Percentiles rank a stretch among this genome's conserved stretches.
Evolutionary conservation across 768 basidiomycete species (phyloP).

Genomic region (Kwoniella heveanensis): DNA sequence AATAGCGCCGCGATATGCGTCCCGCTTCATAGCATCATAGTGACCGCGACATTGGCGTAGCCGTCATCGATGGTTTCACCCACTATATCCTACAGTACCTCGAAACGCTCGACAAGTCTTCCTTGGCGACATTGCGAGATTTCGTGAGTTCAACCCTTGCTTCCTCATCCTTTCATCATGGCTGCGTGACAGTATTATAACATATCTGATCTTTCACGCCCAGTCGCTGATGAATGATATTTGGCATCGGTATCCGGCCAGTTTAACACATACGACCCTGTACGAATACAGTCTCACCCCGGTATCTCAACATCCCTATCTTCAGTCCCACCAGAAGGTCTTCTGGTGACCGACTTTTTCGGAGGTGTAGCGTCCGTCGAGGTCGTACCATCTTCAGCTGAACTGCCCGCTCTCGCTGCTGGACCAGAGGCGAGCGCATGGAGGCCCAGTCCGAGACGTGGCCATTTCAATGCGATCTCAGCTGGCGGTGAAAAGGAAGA

Average conservation of each 20-base stretch:
- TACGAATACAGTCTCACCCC: conserved; percentile 76
- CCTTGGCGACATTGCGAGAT: conserved; percentile 74
- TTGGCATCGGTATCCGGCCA: conserved; percentile 56
- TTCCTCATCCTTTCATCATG: neutral
- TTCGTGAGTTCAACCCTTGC: conserved; percentile 63
- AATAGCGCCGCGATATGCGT: conserved; percentile 90
- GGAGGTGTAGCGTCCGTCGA: conserved; percentile 86
- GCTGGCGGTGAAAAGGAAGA: neutral
- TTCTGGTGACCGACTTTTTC: conserved; percentile 79
- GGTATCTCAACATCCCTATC: conserved; percentile 89
- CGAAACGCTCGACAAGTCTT: conserved; percentile 90
- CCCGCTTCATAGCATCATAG: conserved; percentile 70
- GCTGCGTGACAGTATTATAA: no score
- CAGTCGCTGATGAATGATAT: no score
- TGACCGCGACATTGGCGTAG: conserved; percentile 90
- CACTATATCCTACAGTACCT: conserved; percentile 88
- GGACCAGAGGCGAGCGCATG: neutral
- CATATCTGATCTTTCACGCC: no score
- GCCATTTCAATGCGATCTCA: neutral
- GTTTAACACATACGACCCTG: conserved; percentile 78
- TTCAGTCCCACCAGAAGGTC: conserved; percentile 63
- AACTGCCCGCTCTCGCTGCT: conserved; percentile 9
- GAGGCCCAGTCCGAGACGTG: neutral
- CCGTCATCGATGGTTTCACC: conserved; percentile 92
- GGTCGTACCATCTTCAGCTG: conserved; percentile 52